A percentile compares a stretch with the other conserved stretches of the same genome.
These are phyloP conservation scores for Trypanosoma brucei DNA, from an alignment of 208 protist species.

Conservation along the genomic window DNA sequence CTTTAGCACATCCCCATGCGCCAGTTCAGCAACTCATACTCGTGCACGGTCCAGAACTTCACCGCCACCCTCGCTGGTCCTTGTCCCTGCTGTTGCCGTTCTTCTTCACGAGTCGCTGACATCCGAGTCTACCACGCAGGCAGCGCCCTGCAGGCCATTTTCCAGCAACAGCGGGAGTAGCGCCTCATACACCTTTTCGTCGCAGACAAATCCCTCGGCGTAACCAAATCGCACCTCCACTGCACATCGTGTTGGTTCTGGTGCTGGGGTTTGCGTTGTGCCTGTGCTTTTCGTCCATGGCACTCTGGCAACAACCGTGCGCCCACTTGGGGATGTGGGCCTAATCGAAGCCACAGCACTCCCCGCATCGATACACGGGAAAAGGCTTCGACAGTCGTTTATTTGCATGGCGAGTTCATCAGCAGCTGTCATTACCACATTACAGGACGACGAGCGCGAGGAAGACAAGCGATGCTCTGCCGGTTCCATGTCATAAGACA, in stretches of 20 bases:
- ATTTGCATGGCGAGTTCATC: constrained; percentile 46
- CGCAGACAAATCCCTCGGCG: constrained; percentile 11
- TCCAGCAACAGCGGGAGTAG: constrained; percentile 13
- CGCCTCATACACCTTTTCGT: constrained; percentile 13
- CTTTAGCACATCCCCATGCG: too few relatives aligned
- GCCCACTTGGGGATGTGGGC: constrained; percentile 4
- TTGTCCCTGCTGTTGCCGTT: too few relatives aligned
- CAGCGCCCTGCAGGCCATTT: background rate
- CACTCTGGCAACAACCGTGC: constrained; percentile 14
- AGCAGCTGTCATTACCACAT: constrained; percentile 10
- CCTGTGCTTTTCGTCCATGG: background rate
- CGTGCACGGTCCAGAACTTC: too few relatives aligned
- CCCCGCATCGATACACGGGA: constrained; percentile 19
- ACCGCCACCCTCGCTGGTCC: too few relatives aligned
- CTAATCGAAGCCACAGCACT: constrained; percentile 9
- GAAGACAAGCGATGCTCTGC: background rate
- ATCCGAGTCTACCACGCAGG: background rate
- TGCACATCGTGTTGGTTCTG: background rate
- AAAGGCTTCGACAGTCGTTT: constrained; percentile 37
- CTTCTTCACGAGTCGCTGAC: too few relatives aligned
- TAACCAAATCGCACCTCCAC: constrained; percentile 17
- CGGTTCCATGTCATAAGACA: background rate
- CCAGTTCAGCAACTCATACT: too few relatives aligned
- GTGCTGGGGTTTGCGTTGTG: too few relatives aligned
- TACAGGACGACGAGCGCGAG: background rate